Base-by-base conservation (phyloP, 169 alveolate genomes). In the Theileria parva region DNA sequence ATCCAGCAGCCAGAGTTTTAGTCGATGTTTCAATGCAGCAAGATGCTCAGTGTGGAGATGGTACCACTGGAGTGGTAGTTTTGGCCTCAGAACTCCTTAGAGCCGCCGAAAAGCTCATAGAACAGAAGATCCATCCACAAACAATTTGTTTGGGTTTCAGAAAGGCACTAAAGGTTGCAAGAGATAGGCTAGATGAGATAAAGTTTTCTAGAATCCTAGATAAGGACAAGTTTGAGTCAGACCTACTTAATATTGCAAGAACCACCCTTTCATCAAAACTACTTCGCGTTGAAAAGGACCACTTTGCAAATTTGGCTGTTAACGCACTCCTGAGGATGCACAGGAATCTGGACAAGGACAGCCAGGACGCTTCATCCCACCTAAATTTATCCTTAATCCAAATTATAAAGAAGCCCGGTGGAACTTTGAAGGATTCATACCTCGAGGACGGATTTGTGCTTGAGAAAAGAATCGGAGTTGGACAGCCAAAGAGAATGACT, bases 11-110 rank as follows among this genome's bases (percentile, higher is more conserved):
- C 17, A 97, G 96, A 91, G 97, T 97, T 61, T 91, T 98, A 63
- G 99, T 97, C 59, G 99, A 96, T 87, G 93, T 94, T 13, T 93
- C 97, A 61, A 93, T 89, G 93, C 96, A 92, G 64, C 98, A 96
- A 83, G 98, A 96, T 71, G 79, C 84, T 50, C 93, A 94, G 65
- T 96, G 98, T 81, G 98, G 98, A 11, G 98, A 96, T 74, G 98
- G 98, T 32, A 95, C 98, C 19, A 98, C 99, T 13, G 97, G 99
- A 23, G 99, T 98, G 27, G 99, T 98, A 67, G 99, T 98, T 11
- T 91, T 98, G 69, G 99, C 99, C 32, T 99, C 99, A 6, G 99
- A 98, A 93, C 93, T 98, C 93, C 92, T 98, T 91, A 94, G 98
- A 64, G 97, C 96, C 67, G 99, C 99, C 15, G 99, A 97, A 92